Evolutionary conservation across 768 basidiomycete species (phyloP).

Genomic region (Dioszegia hungarica): DNA sequence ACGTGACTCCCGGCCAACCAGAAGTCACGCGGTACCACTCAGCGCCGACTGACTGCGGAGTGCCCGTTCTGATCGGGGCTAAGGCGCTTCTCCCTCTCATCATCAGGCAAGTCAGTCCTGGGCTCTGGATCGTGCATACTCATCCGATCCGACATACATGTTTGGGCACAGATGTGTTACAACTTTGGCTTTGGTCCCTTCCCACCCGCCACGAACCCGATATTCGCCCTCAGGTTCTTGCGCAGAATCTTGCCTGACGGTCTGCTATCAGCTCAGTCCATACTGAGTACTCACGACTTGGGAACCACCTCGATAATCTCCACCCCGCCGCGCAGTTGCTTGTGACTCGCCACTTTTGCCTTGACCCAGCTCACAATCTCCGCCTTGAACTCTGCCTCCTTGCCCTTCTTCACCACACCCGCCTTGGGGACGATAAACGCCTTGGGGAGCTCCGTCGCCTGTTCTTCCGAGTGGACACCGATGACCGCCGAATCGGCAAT

Average conservation of each 20-base stretch:
- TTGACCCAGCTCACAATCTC: conserved; percentile 7
- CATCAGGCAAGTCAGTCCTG: no score
- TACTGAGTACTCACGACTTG: conserved; percentile 65
- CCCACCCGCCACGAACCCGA: conserved; percentile 52
- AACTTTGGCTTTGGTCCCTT: conserved; percentile 21
- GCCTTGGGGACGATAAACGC: conserved; percentile 49
- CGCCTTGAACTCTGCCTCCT: background rate
- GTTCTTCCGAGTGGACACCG: conserved; percentile 61
- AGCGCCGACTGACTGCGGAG: no score
- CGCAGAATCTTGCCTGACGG: conserved; percentile 82
- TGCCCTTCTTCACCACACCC: conserved; percentile 65
- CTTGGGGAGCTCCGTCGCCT: conserved; percentile 79
- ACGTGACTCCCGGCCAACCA: no score
- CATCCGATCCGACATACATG: no score
- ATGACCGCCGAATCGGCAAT: conserved; percentile 77
- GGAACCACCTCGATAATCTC: conserved; percentile 60
- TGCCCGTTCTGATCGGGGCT: no score
- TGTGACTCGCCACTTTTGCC: conserved; percentile 5
- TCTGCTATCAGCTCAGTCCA: conserved; percentile 70
- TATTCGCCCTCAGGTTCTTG: conserved; percentile 65
- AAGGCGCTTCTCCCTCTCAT: no score
- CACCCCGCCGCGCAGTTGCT: conserved; percentile 61
- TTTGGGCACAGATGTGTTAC: conserved; percentile 7
- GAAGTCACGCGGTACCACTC: no score
- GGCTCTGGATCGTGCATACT: no score